Base-by-base conservation (phyloP, 768 basidiomycete genomes). In the Phlebiopsis gigantea region DNA sequence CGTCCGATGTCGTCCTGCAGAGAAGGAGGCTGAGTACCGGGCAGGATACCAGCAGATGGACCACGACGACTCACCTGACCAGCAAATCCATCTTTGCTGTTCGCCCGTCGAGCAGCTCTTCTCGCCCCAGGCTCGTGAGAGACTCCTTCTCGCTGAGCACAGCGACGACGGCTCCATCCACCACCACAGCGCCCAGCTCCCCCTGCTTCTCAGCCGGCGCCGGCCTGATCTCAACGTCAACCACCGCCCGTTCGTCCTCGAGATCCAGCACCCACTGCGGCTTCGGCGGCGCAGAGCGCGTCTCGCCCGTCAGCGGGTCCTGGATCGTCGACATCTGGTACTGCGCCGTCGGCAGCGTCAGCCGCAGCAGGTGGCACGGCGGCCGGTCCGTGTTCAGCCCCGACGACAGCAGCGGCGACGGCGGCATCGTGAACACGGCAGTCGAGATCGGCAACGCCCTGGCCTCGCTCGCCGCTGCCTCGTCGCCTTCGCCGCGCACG, bases 301-400 rank as follows among this genome's bases (percentile, higher is more conserved):
- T 77, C 71, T 86, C 82, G 15, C 86, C 87, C 24, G 87, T 88
- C 59, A 96, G 73, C 9, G 94, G 94, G 69, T 96, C 91, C 47
- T 80, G 74, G 31, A 95, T 79, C 2, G 88, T 86, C 29, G 85
- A 80, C 45, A 85, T 79, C 67, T 87, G 83, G 66, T 84, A 91
- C 59, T 86, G 87, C 19, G 90, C 85, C 1, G 92, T 96, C 2
- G 94, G 94, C 17, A 97, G 71, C 39, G 80, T 82, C 51, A 98
- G 63, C 48, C 90, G 78, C 14, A 98, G 61, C 46, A 97, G 71
- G 70, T 97, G 93, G 45, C 92, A 79, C 2, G 77, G 77, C 7
- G 81, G 75, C 30, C 71, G 69, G 58, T 78, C 78, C 17, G 69
- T 67, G 56, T 82, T 81, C 34, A 86, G 75, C 25, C 76, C 80